Evolutionary conservation across 441 rosid genomes (phyloP).

Genomic region (Rhodomyrtus psidioides): DNA sequence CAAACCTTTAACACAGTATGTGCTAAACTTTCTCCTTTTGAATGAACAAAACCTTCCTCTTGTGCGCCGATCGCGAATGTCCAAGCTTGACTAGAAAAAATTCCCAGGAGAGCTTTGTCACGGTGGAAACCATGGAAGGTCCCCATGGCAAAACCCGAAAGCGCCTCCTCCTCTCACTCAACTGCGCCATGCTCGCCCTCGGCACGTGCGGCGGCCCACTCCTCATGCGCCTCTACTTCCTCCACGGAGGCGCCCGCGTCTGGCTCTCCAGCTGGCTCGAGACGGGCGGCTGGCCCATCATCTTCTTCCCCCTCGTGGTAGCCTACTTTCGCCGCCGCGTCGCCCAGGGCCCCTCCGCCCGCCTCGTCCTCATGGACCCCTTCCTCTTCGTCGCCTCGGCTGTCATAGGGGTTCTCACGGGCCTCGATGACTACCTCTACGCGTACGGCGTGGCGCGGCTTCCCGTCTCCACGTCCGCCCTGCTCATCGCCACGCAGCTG

Average conservation of each 20-base stretch:
- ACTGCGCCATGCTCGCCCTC: conserved; percentile 3
- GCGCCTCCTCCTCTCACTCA: neutral
- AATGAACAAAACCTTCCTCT: too few relatives aligned
- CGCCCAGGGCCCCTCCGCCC: neutral
- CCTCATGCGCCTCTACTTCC: conserved; percentile 23
- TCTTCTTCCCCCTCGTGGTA: neutral
- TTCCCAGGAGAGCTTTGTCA: neutral
- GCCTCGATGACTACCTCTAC: conserved; percentile 37
- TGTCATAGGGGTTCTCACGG: conserved; percentile 34
- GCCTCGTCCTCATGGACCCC: conserved; percentile 2
- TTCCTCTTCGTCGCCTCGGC: conserved; percentile 3
- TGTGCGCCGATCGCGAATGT: too few relatives aligned
- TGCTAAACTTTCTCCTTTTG: too few relatives aligned
- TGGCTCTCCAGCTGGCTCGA: conserved; percentile 10
- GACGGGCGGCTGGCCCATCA: conserved; percentile 1
- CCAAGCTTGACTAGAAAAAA: too few relatives aligned
- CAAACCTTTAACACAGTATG: too few relatives aligned
- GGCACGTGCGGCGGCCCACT: conserved; percentile 41
- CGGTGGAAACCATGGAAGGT: neutral
- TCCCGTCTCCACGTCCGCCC: conserved; percentile 40
- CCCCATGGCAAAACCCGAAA: neutral
- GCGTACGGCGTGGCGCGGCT: conserved; percentile 36
- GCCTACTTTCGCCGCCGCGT: neutral
- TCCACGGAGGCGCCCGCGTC: conserved; percentile 6
- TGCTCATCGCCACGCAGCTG: conserved; percentile 38